phyloP scores from a whole-genome alignment of 108 stramenopile species.

The Schizochytrium sp. region DNA sequence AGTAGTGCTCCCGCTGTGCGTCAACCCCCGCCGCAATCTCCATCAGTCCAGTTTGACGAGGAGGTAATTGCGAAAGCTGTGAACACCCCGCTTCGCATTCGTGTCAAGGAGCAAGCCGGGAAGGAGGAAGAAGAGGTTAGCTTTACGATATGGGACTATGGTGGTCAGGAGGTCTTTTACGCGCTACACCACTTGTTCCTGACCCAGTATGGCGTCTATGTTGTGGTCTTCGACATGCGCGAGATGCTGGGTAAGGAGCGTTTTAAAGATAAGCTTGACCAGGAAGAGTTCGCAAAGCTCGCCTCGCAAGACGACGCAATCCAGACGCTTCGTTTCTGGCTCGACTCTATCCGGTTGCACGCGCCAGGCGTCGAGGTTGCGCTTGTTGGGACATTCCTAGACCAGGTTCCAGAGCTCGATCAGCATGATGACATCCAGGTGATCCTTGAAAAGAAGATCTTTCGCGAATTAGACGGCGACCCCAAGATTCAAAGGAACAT shows the following conservation, averaged over 20 bases:
- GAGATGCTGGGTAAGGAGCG: not conserved
- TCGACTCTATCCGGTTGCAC: not conserved
- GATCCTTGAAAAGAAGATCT: not conserved
- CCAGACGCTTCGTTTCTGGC: not conserved
- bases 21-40: no score
- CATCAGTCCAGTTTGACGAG: no score
- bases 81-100: no score
- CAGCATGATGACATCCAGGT: not conserved
- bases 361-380: not conserved
- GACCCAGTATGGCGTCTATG: not conserved
- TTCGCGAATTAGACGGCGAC: not conserved
- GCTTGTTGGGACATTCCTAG: not conserved
- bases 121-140: not conserved
- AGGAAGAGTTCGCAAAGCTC: not conserved
- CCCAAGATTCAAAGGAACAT: not conserved
- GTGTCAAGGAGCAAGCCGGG: no score
- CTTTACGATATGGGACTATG: conserved; percentile 20
- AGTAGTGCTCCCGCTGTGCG: no score
- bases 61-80: no score
- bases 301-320: not conserved
- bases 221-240: conserved; percentile 16
- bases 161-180: conserved; percentile 15
- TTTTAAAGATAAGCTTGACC: not conserved
- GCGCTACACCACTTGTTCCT: conserved; percentile 8
- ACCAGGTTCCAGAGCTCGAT: not conserved